These are phyloP conservation scores for Fusarium hainanense DNA, from an alignment of 2,329 filamentous ascomycete genomes.

Conservation along the genomic window DNA sequence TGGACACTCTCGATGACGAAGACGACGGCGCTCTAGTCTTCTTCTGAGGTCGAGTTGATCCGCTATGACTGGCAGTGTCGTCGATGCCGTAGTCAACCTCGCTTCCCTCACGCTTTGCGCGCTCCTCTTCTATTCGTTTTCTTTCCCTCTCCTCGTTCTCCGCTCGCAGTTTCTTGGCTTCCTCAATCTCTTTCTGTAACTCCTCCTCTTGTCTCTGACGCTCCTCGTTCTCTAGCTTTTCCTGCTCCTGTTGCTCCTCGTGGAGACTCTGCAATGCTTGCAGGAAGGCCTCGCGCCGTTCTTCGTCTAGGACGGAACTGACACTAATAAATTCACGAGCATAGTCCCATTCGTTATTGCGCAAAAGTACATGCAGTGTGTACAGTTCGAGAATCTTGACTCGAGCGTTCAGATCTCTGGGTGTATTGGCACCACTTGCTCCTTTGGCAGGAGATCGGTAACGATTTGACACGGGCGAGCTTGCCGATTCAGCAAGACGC, in stretches of 20 bases:
- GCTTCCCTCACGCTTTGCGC: constrained; percentile 60
- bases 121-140: constrained; percentile 65
- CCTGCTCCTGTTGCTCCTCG: constrained; percentile 83
- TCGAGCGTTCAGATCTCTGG: constrained; percentile 82
- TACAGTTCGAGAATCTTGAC: constrained; percentile 96
- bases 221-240: constrained; percentile 71
- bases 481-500: constrained; percentile 64
- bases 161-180: constrained; percentile 64
- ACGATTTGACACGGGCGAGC: constrained; percentile 47
- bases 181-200: constrained; percentile 66
- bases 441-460: constrained; percentile 61
- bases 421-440: constrained; percentile 78
- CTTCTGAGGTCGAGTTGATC: constrained; percentile 51
- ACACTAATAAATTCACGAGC: constrained; percentile 89
- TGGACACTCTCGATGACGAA: constrained; percentile 49
- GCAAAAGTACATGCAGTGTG: constrained; percentile 90
- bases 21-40: constrained; percentile 48
- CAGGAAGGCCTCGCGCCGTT: constrained; percentile 87
- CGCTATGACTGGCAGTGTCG: constrained; percentile 56
- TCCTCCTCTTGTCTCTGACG: constrained; percentile 66
- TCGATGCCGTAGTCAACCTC: constrained; percentile 79
- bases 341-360: constrained; percentile 97
- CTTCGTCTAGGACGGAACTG: constrained; percentile 89
- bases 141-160: constrained; percentile 69
- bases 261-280: constrained; percentile 85